Base-by-base conservation (phyloP, 2,329 filamentous ascomycete species). In the Ophiostoma himal-ulmi region DNA sequence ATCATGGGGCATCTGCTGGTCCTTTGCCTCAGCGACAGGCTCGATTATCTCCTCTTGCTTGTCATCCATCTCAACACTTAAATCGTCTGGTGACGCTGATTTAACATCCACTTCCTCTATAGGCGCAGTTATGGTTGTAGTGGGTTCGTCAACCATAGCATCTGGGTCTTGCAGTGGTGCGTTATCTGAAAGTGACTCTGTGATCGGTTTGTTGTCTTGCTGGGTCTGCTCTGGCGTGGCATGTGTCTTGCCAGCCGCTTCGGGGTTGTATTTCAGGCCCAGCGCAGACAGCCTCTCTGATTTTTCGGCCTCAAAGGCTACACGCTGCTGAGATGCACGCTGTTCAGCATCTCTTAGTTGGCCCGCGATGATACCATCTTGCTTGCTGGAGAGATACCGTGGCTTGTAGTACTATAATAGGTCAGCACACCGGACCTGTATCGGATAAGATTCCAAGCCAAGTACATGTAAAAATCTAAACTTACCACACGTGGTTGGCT, bases 401-500 rank as follows among this genome's bases (percentile, higher is more conserved):
- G 62, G 62, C 11, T 22, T 36, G 5, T 41, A 65, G 5, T 41
- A 65, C 62, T 65, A 39, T 11, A 11, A 20, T 8, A 13, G 4
- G 36, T 65, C 20, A 65, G 17, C 11, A 64, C n/a, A 10, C 5
- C 34, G 26, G 44, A 30, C 11, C 41, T 36, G 30, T 13, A 3
- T n/a, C 14, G 2, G 11, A 11, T 20, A 30, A 30, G 30, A 30
- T 30, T 30, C 1, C 30, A 30, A 30, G 30, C 30, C 30, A 30
- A 30, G 30, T 30, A 30, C 30, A 52, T 37, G 54, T 4, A 14
- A 22, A 30, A 14, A 22, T 10, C 7, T 22, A 57, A 2, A 83
- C 91, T 77, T 83, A 96, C 93, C 76, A 97, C 82, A 74, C 82
- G 85, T 2, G 94, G 94, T 75, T 89, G 83, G 54, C 89, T 82